These are phyloP conservation scores for Neofusicoccum ribis DNA, from an alignment of 2,329 filamentous ascomycete species.

Conservation along the genomic window DNA sequence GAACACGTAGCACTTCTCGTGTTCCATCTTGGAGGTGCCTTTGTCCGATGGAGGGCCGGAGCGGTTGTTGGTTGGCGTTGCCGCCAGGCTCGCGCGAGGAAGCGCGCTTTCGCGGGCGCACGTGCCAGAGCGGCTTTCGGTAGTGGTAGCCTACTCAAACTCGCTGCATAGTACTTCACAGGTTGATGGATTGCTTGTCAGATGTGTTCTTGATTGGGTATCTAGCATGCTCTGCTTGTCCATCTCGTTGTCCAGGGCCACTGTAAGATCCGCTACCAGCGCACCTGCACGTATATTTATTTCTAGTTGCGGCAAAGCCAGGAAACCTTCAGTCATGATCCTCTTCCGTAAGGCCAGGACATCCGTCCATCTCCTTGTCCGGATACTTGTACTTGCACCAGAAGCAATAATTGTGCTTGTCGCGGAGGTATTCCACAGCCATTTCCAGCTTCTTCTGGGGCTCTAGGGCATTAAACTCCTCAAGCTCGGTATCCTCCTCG, in stretches of 20 bases:
- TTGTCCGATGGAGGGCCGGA: not conserved
- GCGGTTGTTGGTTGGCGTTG: not conserved
- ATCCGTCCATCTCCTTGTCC: constrained; percentile 75
- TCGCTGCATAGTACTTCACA: too few species aligned
- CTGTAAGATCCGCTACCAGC: too few species aligned
- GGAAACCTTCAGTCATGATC: constrained; percentile 62
- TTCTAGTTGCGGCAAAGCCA: too few species aligned
- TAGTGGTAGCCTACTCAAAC: too few species aligned
- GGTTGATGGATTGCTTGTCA: not conserved
- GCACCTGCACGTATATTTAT: not conserved
- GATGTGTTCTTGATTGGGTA: not conserved
- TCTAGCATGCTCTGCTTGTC: not conserved
- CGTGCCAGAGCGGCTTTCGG: not conserved
- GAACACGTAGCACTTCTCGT: constrained; percentile 51
- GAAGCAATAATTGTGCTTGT: constrained; percentile 81
- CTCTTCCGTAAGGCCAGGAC: constrained; percentile 83
- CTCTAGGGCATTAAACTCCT: constrained; percentile 72
- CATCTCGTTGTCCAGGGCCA: too few species aligned
- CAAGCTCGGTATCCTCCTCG: constrained; percentile 76
- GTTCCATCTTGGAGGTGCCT: constrained; percentile 41
- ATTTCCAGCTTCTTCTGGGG: constrained; percentile 65
- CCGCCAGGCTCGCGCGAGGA: not conserved
- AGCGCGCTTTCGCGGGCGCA: constrained; percentile 13
- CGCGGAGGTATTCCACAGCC: constrained; percentile 69
- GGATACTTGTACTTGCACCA: constrained; percentile 90